Evolutionary conservation across 2,329 filamentous ascomycete species (phyloP), one percentile per base, ranked within the genome.

Genomic region (Endoconidiophora laricicola): DNA sequence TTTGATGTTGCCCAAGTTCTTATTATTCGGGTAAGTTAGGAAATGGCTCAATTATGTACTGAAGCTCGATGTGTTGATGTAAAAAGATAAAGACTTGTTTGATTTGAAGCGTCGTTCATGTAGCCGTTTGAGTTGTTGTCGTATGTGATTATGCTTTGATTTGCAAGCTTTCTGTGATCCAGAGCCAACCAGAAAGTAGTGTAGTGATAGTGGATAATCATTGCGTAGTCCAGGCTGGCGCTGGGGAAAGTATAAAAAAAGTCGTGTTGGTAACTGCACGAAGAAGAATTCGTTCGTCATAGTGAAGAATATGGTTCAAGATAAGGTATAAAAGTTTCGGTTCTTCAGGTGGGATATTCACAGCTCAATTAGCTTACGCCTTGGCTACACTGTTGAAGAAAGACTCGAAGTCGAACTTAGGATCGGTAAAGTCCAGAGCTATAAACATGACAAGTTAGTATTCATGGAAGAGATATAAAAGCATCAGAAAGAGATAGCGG

Each of bases 371-470:
- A 44, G 44, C 55, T 65, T 69, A 76, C 58, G 71, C 65, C 63
- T 70, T 66, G 57, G 66, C 59, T 59, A 86, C 68, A 59, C 76
- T 72, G 61, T 78, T 75, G 65, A 94, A 69, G 66, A 78, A 86
- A 59, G 83, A 80, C 73, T 96, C 90, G 59, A 96, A 74, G 65
- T 98, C 88, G 70, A 96, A 96, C 62, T 87, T 86, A 62, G 87
- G 79, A 70, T 91, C 79, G 62, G 81, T 78, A 54, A 82, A 82
- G 69, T 96, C 52, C 16, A 50, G 29, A 16, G 52, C 48, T 50
- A 29, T 10, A 37, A 14, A 18, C 14, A 20, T 16, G 7, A 24
- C 7, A 44, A 24, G 24, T 42, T 24, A 48, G 48, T 12, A 2
- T 33, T 38, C 6, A n/a, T 20, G 44, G 10, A 18, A 16, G 16